Conservation (phyloP, 441 rosid species). For the Brassica hybrid region DNA sequence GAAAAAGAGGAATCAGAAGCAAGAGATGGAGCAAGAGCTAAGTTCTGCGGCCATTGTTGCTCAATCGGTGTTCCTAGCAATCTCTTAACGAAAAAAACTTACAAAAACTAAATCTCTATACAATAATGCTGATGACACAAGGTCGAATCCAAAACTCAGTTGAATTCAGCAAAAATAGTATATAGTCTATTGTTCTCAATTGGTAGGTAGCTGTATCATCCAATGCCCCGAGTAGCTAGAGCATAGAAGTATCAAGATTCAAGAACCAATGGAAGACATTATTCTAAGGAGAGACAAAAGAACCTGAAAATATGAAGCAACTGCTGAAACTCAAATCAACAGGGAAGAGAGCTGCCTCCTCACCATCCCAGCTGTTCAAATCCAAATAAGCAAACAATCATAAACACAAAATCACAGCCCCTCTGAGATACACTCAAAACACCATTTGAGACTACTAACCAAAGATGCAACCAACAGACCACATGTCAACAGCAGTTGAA, state of each 20-base stretch:
- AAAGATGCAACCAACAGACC: conserved; percentile 98
- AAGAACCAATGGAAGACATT: not conserved
- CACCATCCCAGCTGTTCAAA: conserved; percentile 76
- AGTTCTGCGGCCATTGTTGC: no score
- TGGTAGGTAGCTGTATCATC: conserved; percentile 1
- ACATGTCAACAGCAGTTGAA: conserved; percentile 88
- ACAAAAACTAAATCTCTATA: not conserved
- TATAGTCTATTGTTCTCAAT: not conserved
- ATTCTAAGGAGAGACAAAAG: not conserved
- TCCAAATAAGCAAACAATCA: not conserved
- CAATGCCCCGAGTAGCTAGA: not conserved
- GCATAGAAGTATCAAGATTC: not conserved
- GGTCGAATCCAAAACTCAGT: not conserved
- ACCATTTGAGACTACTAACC: conserved; percentile 48
- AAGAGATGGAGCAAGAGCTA: not conserved
- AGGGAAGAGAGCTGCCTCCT: conserved; percentile 94
- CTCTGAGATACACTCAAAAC: not conserved
- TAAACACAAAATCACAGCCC: conserved; percentile 10
- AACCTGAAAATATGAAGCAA: conserved; percentile 94
- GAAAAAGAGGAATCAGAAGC: not conserved
- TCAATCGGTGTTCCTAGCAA: no score
- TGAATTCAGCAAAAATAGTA: not conserved
- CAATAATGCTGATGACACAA: not conserved
- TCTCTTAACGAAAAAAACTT: no score
- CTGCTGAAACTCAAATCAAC: conserved; percentile 95